Base-by-base conservation (phyloP, 768 basidiomycete genomes). In the Tulasnella calospora region DNA sequence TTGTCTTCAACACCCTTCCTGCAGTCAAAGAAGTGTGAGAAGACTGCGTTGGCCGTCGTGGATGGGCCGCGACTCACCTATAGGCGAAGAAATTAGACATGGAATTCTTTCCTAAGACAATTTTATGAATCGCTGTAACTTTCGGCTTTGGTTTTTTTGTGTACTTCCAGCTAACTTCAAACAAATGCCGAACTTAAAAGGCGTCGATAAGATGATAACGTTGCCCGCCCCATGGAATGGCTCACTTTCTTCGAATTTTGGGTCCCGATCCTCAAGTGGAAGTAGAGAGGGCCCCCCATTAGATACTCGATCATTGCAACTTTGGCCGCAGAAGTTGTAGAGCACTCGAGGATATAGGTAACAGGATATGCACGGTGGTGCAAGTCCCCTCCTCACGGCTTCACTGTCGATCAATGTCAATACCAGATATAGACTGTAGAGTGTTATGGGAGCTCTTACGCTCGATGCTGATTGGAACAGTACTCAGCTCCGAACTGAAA, bases 201-300 rank as follows among this genome's bases (percentile, higher is more conserved):
- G 5, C 19, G 4, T 44, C n/a, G 2, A 19, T 47, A n/a, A 41
- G 40, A 13, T 33, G 9, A 35, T 10, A 33, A 21, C 19, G 38
- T 33, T 10, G 19, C 38, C 12, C 12, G 46, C 4, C 9, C 44
- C 13, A 30, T 9, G 13, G 4, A 7, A 10, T 46, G 13, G 15
- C 73, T 74, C 36, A 76, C 75, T 76, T n/a, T 76, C 75, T 35
- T 76, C 41, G 35, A 76, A 76, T 23, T 76, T 76, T 7, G 75
- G 75, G 57, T 76, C 75, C 75, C 57, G 47, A 30, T 36, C 17
- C 10, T 51, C 51, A 19, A 76, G 47, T n/a, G 75, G 75, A 40
- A 76, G 75, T 23, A 76, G 9, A 30, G 57, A 57, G 13, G 75
- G 75, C 7, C 47, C 75, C 17, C 57, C 55, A 19, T 76, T 76